Evolutionary conservation across 2,329 filamentous ascomycete species (phyloP), one percentile per base, ranked within the genome.

Genomic region (Bimuria novae-zelandiae): DNA sequence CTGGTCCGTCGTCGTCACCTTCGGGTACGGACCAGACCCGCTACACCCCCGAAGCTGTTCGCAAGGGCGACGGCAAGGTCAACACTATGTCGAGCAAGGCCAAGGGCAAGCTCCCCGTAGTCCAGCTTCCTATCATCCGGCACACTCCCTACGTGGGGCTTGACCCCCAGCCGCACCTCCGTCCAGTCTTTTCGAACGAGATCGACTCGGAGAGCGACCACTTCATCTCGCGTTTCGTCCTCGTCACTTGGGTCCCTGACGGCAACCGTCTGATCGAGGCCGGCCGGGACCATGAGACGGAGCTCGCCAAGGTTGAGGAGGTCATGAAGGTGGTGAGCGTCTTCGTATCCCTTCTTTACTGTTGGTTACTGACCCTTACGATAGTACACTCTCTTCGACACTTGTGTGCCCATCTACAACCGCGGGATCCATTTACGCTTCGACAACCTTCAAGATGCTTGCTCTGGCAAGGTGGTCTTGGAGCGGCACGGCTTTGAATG

Each of bases 361-460:
- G 22, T 29, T 21, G 47, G 27, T 49, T 43, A 40, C 65, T 71
- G 32, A 71, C 57, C 3, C 17, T 22, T 19, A n/a, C 7, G 45
- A 23, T 35, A 72, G 69, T 69, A 69, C 39, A 51, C 49, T 16
- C 56, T 58, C 54, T 72, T 72, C 62, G 33, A 54, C 36, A 52
- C 44, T 8, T 55, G 54, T 3, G 59, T 65, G 8, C 63, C 65
- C 14, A 40, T 64, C 29, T 63, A 67, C 44, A 50, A 36, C 42
- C 54, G 55, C 27, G 65, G 65, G 36, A 56, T 72, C 29, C 56
- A 65, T 43, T 55, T 76, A 39, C 65, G 65, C 46, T 77, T 77
- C 57, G 74, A 79, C 49, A 66, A 72, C 48, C 55, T 77, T n/a
- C 55, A 59, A 17, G 66, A 74, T 19, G 68, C 75, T n/a, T 54